These are phyloP conservation scores for Phialocephala sp. DNA, from an alignment of 2,329 filamentous ascomycete species.

Conservation along the genomic window DNA sequence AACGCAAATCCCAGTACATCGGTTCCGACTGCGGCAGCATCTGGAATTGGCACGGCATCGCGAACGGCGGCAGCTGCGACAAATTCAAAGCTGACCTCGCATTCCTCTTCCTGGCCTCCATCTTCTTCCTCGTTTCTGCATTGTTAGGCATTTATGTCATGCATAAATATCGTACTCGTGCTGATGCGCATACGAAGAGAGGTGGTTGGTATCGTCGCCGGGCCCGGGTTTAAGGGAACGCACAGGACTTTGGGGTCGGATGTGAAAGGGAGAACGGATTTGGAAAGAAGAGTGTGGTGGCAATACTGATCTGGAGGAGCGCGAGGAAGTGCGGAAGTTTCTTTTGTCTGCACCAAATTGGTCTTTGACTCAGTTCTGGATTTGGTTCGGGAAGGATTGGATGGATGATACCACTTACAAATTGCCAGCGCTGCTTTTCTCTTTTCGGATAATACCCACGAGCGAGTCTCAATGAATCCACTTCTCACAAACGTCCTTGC, in stretches of 20 bases:
- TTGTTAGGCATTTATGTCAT: constrained; percentile 29
- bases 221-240: background rate
- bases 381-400: background rate
- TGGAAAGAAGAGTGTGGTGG: background rate
- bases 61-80: constrained; percentile 72
- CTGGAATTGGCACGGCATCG: constrained; percentile 85
- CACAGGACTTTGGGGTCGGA: background rate
- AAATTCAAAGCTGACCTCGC: constrained; percentile 66
- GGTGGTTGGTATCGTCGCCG: constrained; percentile 25
- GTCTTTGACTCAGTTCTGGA: background rate
- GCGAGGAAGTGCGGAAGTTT: background rate
- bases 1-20: constrained; percentile 54
- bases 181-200: background rate
- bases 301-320: background rate
- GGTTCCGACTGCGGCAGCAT: constrained; percentile 79
- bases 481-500: background rate
- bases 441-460: background rate
- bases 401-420: constrained; percentile 10
- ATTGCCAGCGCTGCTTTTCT: constrained; percentile 8
- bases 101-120: constrained; percentile 34
- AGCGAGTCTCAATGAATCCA: background rate
- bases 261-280: background rate
- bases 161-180: constrained; percentile 11
- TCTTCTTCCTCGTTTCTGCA: constrained; percentile 35
- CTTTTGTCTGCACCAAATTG: background rate